Conservation (phyloP, 2,329 filamentous ascomycete genomes). For the Fusarium dlaminii region DNA sequence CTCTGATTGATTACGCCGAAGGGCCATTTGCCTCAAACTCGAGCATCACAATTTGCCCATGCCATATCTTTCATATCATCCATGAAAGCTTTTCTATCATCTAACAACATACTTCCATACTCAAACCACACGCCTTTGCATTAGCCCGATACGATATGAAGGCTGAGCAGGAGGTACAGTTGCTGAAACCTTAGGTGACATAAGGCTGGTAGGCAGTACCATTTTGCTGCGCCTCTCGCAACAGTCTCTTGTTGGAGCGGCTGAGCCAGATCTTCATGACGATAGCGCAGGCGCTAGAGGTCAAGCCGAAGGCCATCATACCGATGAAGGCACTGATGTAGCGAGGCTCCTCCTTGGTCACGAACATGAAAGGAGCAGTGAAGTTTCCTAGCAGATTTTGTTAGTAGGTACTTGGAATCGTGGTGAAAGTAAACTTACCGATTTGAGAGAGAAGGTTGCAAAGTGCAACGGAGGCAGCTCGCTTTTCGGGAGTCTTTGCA, state of each 20-base stretch:
- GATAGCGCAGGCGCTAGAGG: not conserved
- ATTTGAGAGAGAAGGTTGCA: slow-evolving; percentile 11
- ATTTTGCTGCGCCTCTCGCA: slow-evolving; percentile 11
- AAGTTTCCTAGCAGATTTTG: not conserved
- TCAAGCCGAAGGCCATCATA: slow-evolving; percentile 11
- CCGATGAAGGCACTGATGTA: slow-evolving; percentile 17
- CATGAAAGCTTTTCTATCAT: rapidly evolving
- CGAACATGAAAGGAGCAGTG: slow-evolving; percentile 16
- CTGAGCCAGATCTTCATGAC: slow-evolving; percentile 11
- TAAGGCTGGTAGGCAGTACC: slow-evolving; percentile 16
- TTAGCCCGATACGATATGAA: not conserved
- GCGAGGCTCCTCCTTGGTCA: slow-evolving; percentile 8
- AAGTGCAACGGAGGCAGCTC: slow-evolving; percentile 7
- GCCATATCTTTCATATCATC: too few species aligned
- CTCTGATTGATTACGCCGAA: rapidly evolving
- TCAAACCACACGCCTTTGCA: not conserved
- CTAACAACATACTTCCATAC: too few species aligned
- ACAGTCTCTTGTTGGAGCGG: slow-evolving; percentile 5
- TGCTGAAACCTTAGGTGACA: not conserved
- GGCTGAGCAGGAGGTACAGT: too few species aligned
- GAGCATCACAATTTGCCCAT: rapidly evolving
- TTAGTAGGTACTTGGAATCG: not conserved
- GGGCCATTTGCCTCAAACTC: rapidly evolving
- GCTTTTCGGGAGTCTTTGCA: slow-evolving; percentile 5
- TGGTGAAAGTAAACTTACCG: rapidly evolving